Evolutionary conservation across 2,329 filamentous ascomycete genomes (phyloP), one percentile per base, ranked within the genome.

Genomic region (Esteya vermicola): DNA sequence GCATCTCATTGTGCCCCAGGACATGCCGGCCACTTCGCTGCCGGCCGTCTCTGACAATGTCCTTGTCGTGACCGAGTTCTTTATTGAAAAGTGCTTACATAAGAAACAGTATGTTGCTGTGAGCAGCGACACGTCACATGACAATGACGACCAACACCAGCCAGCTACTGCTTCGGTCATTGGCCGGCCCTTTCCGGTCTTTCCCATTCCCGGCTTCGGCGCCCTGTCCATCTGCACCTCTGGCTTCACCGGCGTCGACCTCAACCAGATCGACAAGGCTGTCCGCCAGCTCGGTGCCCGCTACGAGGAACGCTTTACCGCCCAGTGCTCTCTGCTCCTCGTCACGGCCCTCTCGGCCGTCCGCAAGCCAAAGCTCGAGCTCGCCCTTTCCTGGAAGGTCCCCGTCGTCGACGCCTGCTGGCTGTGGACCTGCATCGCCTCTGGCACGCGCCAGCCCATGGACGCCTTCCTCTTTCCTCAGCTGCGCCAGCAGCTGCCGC

Each of bases 81-180:
- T 89, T 72, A 69, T 98, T 39, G 91, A 98, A 60, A 75, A 77
- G 36, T 96, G 89, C 55, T 64, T 98, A 30, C 78, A 88, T 54
- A 74, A 75, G 47, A 91, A 84, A 57, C 63, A 61, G 21, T 72
- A 89, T 49, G 67, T 85, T 35, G 65, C 81, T 23, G 85, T 86
- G 4, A 77, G 89, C 54, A 68, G 82, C 31, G 69, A 91, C 22
- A 85, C 8, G n/a, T 12, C 14, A 4, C 22, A 85, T 10, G n/a
- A n/a, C 14, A 4, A 28, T 10, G 26, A 28, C 10, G 10, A 9
- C 10, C 4, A 9, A 14, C n/a, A 18, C 28, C 4, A n/a, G 18
- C n/a, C 28, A 31, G 28, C 10, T 28, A 14, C 26, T 4, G 26
- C 26, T 14, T 77, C 91, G 54, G 68, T 83, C 31, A 70, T 93